Evolutionary conservation across 2,329 filamentous ascomycete genomes (phyloP), one percentile per base, ranked within the genome.

Genomic region (Aspergillus quadricinctus): DNA sequence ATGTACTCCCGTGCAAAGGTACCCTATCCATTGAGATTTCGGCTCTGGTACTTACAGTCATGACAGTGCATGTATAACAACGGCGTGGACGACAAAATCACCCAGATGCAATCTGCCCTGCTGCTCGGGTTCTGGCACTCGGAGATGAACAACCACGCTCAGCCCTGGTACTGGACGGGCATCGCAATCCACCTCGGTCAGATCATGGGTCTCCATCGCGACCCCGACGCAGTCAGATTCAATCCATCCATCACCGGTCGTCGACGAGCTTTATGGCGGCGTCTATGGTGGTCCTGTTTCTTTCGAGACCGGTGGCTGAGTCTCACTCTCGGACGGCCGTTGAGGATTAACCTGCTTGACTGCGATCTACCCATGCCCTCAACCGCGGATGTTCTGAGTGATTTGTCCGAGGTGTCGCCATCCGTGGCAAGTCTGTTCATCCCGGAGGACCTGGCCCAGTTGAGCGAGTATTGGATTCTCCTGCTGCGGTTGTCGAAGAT

Each of bases 141-240:
- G 0, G 71, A 76, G 40, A 65, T 71, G 0, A 73, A 78, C 49
- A 74, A 78, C 50, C 69, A 75, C 11, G 70, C 68, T 8, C 72
- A 76, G 9, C 71, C 77, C 0, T 79, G 76, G 77, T 75, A 78
- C 54, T 79, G 77, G 77, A 74, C 72, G 3, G 75, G 77, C n/a
- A 68, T 76, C 25, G 76, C 77, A 4, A 74, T 79, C 50, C 71
- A 67, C 28, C 67, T 79, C 2, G 74, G 72, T 17, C 77, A 79
- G 28, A 75, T 72, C 3, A 68, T 78, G 2, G 77, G 78, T 0
- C 65, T 80, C 0, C 76, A 80, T 59, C 72, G 72, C 50, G 61
- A 59, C 31, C 66, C 67, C 0, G 57, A 61, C 43, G 41, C 45
- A 3, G 50, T 55, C 9, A 53, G 48, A 23, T 58, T 49, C 19